Base-by-base conservation (phyloP, 306 rosid genomes). In the Comarum palustre region DNA sequence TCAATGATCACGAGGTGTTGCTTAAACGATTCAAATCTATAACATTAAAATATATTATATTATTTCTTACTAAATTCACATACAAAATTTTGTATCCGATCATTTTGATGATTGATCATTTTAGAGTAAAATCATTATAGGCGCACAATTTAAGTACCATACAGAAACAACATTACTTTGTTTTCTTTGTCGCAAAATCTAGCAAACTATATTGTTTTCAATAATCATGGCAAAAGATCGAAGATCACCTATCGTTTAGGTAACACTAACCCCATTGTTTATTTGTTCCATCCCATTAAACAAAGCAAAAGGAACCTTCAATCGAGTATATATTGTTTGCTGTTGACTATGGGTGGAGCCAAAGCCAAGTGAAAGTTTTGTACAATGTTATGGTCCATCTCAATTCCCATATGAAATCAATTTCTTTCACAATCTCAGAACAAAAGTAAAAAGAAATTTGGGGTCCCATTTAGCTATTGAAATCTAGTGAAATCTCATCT, bases 401-500 rank as follows among this genome's bases (percentile, higher is more conserved):
- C 38, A 10, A 27, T 60, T 63, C 48, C 48, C 31, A 45, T 45
- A 41, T 5, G 67, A 61, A 71, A 73, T 74, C 46, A 25, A 16
- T 29, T 32, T 31, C 24, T 32, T 8, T 32, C 25, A 8, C 43
- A 61, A 32, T 25, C 12, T 4, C 67, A 13, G 47, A 25, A 66
- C 22, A 19, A 9, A 52, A 63, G 39, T 54, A 57, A 42, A 10
- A 69, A 25, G 65, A 61, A 46, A 77, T 29, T 13, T n/a, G 70
- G 61, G 86, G 75, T 60, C 82, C 81, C 45, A 7, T 10, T 10
- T 41, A 34, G 69, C 17, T 43, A 12, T 43, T 13, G 50, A 45
- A 72, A 83, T 74, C 73, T 77, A 4, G 41, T 13, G 68, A 83
- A 79, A 86, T 86, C 84, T 81, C 51, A 79, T 86, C 80, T 78